Evolutionary conservation across 768 basidiomycete species (phyloP), one percentile per base, ranked within the genome.

Genomic region (Tephrocybe rancida): DNA sequence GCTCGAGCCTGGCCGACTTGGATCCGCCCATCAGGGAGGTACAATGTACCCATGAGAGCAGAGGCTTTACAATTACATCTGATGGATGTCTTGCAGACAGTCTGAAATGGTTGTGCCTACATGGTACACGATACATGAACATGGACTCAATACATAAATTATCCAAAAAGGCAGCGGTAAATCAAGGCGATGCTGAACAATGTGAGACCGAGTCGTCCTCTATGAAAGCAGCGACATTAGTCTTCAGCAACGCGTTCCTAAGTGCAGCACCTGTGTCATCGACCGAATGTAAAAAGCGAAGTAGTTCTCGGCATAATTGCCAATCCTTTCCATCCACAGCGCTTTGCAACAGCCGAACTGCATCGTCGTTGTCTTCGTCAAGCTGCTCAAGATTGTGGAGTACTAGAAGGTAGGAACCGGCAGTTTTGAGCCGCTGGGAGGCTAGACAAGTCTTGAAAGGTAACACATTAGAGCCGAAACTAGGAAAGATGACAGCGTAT

Each of bases 321-420:
- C 90, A 97, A 47, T 97, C 93, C 55, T 88, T 83, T 3, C 80
- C 84, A 6, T 82, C 81, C 18, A 92, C 78, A 7, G 95, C 95
- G 52, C 80, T 81, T 44, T 81, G 82, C 46, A 99, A 73, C 21
- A 99, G 76, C 32, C 92, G 82, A 22, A 93, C 81, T 3, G 89
- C 93, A 62, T 98, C 92, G 30, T 78, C 80, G 63, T 85, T 84
- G 62, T 83, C 73, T 65, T 90, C 88, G 59, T 94, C 90, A 45
- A 93, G 75, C 56, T 94, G 92, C 64, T 98, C 95, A 48, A 98
- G 80, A 61, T 90, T 95, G 65, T 98, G 95, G 47, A 99, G 73
- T 2, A 98, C 94, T 25, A 99, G 79, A 9, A 99, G 80, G 70
- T 98, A 98, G 6, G 92, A 95, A 19, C 88, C 86, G 0, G 96